Evolutionary conservation across 2,329 filamentous ascomycete species (phyloP).

Genomic region (Trichoderma semiorbis): DNA sequence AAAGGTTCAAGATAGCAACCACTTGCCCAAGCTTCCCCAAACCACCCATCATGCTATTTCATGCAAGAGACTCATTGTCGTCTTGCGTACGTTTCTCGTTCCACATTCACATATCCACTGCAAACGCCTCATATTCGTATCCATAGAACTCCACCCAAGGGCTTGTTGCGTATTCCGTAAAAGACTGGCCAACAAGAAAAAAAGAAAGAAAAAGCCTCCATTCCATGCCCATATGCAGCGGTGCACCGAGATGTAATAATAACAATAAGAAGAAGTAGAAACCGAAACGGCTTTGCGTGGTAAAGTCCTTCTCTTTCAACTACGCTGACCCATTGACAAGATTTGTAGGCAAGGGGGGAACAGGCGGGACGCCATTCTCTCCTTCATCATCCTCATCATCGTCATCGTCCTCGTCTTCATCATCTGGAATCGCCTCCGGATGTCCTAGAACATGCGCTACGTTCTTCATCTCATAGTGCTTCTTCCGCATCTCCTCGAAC

Average conservation of each 20-base stretch:
- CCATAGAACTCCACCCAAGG: slow-evolving; percentile 8
- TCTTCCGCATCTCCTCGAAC: slow-evolving; percentile 90
- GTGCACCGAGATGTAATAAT: not conserved
- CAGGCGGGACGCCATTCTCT: slow-evolving; percentile 31
- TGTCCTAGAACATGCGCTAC: slow-evolving; percentile 84
- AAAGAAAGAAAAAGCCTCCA: not conserved
- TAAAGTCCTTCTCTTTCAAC: not conserved
- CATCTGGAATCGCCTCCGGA: slow-evolving; percentile 62
- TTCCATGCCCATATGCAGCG: not conserved
- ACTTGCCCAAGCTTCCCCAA: not conserved
- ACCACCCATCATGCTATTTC: not conserved
- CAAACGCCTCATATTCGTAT: slow-evolving; percentile 6
- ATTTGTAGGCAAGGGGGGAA: slow-evolving; percentile 42
- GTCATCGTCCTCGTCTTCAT: slow-evolving; percentile 59
- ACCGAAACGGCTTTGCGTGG: not conserved
- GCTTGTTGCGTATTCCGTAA: not conserved
- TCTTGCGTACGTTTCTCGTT: not conserved
- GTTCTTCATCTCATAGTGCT: slow-evolving; percentile 98
- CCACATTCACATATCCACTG: not conserved
- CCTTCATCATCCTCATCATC: slow-evolving; percentile 37
- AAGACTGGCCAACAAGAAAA: not conserved
- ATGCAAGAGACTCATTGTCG: not conserved
- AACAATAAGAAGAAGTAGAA: not conserved
- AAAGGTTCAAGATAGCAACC: not conserved
- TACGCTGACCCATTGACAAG: slow-evolving; percentile 33